Percentiles rank a stretch among this genome's conserved stretches.
Conservation (phyloP, 495 filamentous ascomycete species). For the Hypomontagnella monticulosa region DNA sequence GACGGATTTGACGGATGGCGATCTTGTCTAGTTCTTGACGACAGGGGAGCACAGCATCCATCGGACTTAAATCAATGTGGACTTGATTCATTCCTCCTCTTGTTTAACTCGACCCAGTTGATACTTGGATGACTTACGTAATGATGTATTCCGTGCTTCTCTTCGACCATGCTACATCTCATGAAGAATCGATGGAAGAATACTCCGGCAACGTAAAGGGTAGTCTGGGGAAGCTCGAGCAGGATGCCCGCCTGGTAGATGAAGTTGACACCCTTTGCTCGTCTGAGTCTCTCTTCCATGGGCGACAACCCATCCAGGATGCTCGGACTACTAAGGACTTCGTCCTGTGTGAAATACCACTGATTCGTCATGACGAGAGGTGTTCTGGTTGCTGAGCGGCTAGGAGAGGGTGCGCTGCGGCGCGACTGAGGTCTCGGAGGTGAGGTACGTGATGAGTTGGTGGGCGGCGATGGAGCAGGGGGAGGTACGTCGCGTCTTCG, state of each 20-base stretch:
- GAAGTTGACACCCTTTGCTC: constrained; percentile 94
- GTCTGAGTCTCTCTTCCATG: constrained; percentile 77
- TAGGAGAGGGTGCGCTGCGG: constrained; percentile 52
- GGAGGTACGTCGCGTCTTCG: constrained; percentile 62
- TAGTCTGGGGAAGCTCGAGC: constrained; percentile 90
- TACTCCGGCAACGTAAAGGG: constrained; percentile 87
- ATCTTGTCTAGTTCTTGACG: neutral
- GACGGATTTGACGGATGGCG: neutral
- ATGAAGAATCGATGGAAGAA: constrained; percentile 97
- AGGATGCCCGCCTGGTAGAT: constrained; percentile 93
- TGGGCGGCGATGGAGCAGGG: constrained; percentile 62
- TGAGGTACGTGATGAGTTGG: constrained; percentile 58
- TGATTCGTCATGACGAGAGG: constrained; percentile 61
- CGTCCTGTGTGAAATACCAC: constrained; percentile 89
- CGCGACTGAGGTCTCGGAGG: constrained; percentile 59
- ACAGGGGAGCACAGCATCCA: neutral
- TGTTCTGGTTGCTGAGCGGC: constrained; percentile 41
- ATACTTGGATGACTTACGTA: constrained; percentile 66
- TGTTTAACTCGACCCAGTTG: neutral
- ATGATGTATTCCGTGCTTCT: constrained; percentile 79
- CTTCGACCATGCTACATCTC: constrained; percentile 78
- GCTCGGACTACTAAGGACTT: constrained; percentile 83
- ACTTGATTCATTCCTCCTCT: neutral
- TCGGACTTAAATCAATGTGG: neutral
- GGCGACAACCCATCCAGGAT: constrained; percentile 81